Conservation (phyloP, 208 protist species). For the Leishmania turanica region DNA sequence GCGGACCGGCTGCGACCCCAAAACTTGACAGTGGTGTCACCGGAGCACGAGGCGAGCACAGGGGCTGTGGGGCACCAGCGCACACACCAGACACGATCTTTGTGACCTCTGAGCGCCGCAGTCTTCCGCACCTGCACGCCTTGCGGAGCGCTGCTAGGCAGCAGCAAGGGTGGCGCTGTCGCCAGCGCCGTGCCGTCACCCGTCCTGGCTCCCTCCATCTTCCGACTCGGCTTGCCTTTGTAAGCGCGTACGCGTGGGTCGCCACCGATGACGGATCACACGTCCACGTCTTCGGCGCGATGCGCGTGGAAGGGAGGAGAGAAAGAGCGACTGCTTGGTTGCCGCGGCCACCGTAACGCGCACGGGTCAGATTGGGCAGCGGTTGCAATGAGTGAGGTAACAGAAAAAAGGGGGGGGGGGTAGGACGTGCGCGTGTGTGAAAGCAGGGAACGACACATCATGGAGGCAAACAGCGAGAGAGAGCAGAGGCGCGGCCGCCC, state of each 20-base stretch:
- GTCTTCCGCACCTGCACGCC: conserved; percentile 39
- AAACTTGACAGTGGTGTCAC: conserved; percentile 69
- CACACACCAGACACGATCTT: conserved; percentile 85
- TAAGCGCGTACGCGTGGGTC: neutral
- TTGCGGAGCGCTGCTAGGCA: conserved; percentile 11
- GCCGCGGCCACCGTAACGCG: neutral
- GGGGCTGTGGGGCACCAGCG: conserved; percentile 73
- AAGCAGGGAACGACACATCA: neutral
- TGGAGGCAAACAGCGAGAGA: neutral
- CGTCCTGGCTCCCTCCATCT: neutral
- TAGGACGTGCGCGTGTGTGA: neutral
- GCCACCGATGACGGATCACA: neutral
- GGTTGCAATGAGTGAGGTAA: neutral
- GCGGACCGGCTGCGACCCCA: conserved; percentile 40
- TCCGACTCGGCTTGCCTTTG: neutral
- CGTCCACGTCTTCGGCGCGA: neutral
- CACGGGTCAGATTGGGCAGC: neutral
- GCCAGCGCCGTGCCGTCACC: neutral
- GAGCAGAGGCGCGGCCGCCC: neutral
- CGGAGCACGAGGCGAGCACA: conserved; percentile 76
- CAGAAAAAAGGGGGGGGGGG: neutral
- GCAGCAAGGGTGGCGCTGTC: conserved; percentile 24
- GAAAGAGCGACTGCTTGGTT: neutral
- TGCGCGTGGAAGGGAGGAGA: neutral
- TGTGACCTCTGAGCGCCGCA: conserved; percentile 59